Evolutionary conservation across 768 basidiomycete species (phyloP).

Genomic region (Suillus placidus): DNA sequence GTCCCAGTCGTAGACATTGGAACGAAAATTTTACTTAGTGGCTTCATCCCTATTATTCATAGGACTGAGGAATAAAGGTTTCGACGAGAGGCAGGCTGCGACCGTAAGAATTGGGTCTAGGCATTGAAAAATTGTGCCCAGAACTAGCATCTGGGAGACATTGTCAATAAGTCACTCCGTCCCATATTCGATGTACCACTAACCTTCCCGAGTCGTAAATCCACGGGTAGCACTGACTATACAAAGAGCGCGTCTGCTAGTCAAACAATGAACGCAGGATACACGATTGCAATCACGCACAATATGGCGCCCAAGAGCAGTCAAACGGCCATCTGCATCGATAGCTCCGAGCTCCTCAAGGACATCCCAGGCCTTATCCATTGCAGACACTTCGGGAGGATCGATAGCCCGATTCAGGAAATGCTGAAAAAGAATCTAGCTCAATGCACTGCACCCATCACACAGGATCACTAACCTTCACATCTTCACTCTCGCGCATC

Average conservation of each 20-base stretch:
- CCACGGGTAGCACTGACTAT: conserved; percentile 84
- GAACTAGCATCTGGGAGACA: conserved; percentile 75
- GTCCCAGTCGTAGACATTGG: background rate
- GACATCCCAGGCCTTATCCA: conserved; percentile 75
- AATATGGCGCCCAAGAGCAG: conserved; percentile 82
- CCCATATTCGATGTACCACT: background rate
- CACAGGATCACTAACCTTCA: conserved; percentile 52
- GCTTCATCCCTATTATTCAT: conserved; percentile 85
- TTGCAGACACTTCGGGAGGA: conserved; percentile 74
- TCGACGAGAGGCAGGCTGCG: conserved; percentile 82
- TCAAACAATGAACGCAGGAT: conserved; percentile 8
- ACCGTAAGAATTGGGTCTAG: conserved; percentile 81
- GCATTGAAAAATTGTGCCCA: conserved; percentile 83
- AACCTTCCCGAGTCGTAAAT: conserved; percentile 86
- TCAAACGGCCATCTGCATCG: conserved; percentile 61
- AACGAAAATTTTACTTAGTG: conserved; percentile 49
- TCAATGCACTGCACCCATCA: background rate
- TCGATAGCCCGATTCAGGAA: conserved; percentile 80
- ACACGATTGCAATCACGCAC: conserved; percentile 37
- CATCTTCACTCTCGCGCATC: conserved; percentile 75
- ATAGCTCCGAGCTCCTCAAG: conserved; percentile 82
- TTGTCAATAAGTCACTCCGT: conserved; percentile 8
- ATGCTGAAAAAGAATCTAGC: conserved; percentile 37
- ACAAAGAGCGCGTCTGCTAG: conserved; percentile 10
- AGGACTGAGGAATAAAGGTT: conserved; percentile 82